A percentile compares a stretch with the other conserved stretches of the same genome.
Conservation (phyloP, 768 basidiomycete species). For the Gloeostereum incarnatum region DNA sequence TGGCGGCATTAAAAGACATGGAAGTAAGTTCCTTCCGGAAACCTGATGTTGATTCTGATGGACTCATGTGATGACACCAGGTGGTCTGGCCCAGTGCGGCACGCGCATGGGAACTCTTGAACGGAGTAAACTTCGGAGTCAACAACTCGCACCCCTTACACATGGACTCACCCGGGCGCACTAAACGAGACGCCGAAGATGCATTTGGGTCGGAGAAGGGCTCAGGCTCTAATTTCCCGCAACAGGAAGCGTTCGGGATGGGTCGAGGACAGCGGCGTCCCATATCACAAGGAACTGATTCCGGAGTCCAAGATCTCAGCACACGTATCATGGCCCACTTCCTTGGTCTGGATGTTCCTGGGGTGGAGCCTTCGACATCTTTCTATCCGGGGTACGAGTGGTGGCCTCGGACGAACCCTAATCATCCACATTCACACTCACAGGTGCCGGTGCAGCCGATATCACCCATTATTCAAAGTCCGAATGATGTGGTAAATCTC, state of each 20-base stretch:
- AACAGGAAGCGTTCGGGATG: conserved; percentile 27
- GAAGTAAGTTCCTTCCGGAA: conserved; percentile 31
- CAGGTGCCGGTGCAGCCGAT: too few relatives aligned
- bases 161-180: conserved; percentile 29
- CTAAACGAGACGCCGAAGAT: conserved; percentile 51
- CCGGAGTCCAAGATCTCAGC: conserved; percentile 54
- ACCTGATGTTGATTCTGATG: conserved; percentile 6
- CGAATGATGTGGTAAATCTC: too few relatives aligned
- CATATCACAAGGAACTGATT: conserved; percentile 17
- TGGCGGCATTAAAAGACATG: conserved; percentile 58
- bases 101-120: conserved; percentile 56
- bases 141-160: conserved; percentile 27
- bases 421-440: too few relatives aligned
- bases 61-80: conserved; percentile 21
- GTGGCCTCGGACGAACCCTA: conserved; percentile 60
- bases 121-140: conserved; percentile 53
- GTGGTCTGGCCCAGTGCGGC: conserved; percentile 64
- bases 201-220: conserved; percentile 52
- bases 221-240: conserved; percentile 30
- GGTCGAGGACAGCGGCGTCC: conserved; percentile 14
- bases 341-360: conserved; percentile 58
- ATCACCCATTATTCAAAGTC: too few relatives aligned
- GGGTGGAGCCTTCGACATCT: conserved; percentile 50
- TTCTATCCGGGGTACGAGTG: conserved; percentile 53
- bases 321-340: conserved; percentile 66